These are phyloP conservation scores for Colletotrichum sp. DNA, from an alignment of 2,329 filamentous ascomycete genomes.

Conservation along the genomic window DNA sequence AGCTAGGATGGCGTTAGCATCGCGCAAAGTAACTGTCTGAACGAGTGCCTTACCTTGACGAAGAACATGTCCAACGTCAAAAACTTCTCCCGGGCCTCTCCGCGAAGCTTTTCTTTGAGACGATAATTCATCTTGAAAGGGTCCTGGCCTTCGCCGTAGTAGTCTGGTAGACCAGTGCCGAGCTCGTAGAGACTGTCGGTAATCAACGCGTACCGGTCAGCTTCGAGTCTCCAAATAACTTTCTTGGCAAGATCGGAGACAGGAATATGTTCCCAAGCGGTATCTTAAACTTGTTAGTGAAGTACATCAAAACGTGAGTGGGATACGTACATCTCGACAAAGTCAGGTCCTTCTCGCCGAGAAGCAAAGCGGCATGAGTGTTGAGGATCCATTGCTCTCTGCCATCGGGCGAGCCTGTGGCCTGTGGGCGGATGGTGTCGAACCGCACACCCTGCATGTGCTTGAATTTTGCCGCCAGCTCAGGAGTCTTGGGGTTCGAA, in stretches of 20 bases:
- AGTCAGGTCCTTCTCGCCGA: constrained; percentile 68
- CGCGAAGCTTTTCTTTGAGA: constrained; percentile 50
- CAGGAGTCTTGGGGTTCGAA: constrained; percentile 54
- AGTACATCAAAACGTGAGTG: too few species aligned
- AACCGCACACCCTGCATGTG: constrained; percentile 66
- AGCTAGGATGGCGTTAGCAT: constrained; percentile 43
- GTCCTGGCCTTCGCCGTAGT: constrained; percentile 52
- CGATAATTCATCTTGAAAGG: constrained; percentile 48
- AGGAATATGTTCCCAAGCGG: constrained; percentile 62
- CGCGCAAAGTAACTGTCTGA: constrained; percentile 11
- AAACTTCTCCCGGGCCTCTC: constrained; percentile 59
- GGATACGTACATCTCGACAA: constrained; percentile 63
- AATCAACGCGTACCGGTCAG: constrained; percentile 60
- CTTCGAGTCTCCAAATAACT: constrained; percentile 65
- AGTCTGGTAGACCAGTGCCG: constrained; percentile 56
- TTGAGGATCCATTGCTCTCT: constrained; percentile 72
- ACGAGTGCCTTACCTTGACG: constrained; percentile 59
- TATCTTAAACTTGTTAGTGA: constrained; percentile 44
- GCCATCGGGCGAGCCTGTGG: constrained; percentile 59
- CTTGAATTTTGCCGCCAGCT: constrained; percentile 60
- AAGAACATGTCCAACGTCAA: constrained; percentile 68
- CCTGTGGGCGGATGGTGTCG: constrained; percentile 63
- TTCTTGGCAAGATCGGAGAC: constrained; percentile 60
- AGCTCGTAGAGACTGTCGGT: constrained; percentile 56
- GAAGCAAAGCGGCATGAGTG: constrained; percentile 65